These are phyloP conservation scores for Macrocybe gigantea DNA, from an alignment of 768 basidiomycete genomes.

Conservation along the genomic window DNA sequence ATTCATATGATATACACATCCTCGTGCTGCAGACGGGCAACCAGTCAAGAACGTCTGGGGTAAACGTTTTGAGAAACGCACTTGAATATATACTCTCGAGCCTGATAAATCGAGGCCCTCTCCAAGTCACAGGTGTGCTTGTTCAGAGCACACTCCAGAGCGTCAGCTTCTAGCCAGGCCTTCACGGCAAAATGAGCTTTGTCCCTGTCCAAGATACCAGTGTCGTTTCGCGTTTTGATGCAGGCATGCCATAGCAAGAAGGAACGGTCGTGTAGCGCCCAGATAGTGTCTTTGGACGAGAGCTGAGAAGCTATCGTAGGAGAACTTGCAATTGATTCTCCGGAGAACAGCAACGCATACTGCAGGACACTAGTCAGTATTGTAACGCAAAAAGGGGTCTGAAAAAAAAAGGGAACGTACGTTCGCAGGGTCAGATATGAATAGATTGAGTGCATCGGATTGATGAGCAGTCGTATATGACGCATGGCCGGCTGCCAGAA, in stretches of 20 bases:
- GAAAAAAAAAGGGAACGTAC: slow-evolving; percentile 30
- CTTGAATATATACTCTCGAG: slow-evolving; percentile 76
- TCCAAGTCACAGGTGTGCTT: slow-evolving; percentile 64
- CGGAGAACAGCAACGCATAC: slow-evolving; percentile 73
- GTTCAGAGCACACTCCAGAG: slow-evolving; percentile 56
- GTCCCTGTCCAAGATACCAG: slow-evolving; percentile 34
- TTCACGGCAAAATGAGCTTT: slow-evolving; percentile 59
- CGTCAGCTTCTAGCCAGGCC: slow-evolving; percentile 68
- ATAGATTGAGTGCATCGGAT: slow-evolving; percentile 38
- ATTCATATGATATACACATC: slow-evolving; percentile 67
- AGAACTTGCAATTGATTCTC: slow-evolving; percentile 48
- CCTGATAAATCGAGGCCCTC: slow-evolving; percentile 61
- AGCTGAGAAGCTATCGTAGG: slow-evolving; percentile 17
- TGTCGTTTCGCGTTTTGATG: slow-evolving; percentile 48
- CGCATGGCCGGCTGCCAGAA: slow-evolving; percentile 58
- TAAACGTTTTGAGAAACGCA: slow-evolving; percentile 25
- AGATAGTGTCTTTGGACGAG: slow-evolving; percentile 60
- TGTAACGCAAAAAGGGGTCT: slow-evolving; percentile 4
- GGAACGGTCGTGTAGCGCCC: slow-evolving; percentile 67
- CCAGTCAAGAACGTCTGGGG: slow-evolving; percentile 1
- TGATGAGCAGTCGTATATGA: slow-evolving; percentile 48
- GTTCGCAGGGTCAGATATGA: slow-evolving; percentile 59
- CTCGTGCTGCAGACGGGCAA: slow-evolving; percentile 41
- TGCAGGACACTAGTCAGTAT: slow-evolving; percentile 16
- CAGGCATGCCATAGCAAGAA: slow-evolving; percentile 74